These are phyloP conservation scores for Lepraria neglecta DNA, from an alignment of 495 filamentous ascomycete species.

Conservation along the genomic window DNA sequence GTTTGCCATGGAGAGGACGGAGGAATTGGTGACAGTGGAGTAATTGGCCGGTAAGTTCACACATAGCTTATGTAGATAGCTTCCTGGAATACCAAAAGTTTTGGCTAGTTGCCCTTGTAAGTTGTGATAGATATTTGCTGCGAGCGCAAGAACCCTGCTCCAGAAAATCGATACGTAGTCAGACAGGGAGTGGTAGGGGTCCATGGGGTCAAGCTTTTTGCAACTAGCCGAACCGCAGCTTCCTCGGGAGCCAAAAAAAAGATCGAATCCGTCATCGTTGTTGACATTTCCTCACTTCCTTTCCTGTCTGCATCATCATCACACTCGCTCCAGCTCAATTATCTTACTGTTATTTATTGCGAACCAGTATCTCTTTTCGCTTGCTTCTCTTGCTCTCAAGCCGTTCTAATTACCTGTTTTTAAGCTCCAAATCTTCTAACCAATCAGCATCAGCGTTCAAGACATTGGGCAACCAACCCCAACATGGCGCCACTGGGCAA, in stretches of 20 bases:
- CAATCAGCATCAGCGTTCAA: background rate
- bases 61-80: too few species aligned
- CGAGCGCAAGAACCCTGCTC: too few species aligned
- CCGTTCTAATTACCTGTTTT: background rate
- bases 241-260: background rate
- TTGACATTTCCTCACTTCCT: background rate
- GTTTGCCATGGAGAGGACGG: slow-evolving; percentile 64
- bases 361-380: background rate
- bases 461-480: background rate
- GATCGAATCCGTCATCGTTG: background rate
- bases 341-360: background rate
- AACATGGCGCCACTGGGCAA: slow-evolving; percentile 26
- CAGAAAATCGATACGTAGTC: too few species aligned
- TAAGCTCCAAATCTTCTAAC: background rate
- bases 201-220: too few species aligned
- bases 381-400: background rate
- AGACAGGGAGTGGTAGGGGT: too few species aligned
- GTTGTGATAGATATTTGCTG: too few species aligned
- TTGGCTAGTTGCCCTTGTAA: too few species aligned
- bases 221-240: background rate
- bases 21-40: slow-evolving; percentile 72
- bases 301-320: background rate
- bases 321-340: background rate
- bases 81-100: too few species aligned
- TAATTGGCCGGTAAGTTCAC: slow-evolving; percentile 36